Base-by-base conservation (phyloP, 495 filamentous ascomycete genomes). In the Penicillium cataractarum region DNA sequence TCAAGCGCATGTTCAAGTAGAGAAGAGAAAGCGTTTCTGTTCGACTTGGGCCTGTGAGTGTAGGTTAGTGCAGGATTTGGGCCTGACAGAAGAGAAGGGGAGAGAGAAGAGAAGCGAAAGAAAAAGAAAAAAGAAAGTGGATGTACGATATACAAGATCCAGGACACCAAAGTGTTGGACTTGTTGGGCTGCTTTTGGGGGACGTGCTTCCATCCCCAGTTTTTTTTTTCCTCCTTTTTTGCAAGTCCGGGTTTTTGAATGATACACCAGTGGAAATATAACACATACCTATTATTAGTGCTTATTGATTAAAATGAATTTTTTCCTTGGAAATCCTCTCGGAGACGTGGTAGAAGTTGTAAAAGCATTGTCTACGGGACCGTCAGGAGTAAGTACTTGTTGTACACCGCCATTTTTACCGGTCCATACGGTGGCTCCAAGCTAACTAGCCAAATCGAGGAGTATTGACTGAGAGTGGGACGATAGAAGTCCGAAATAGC, bases 231-330 rank as follows among this genome's bases (percentile, higher is more conserved):
- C 40, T 27, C 32, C 52, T 55, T 55, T 58, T 64, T 54, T 53
- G 44, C 48, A 46, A 40, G 55, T 63, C 49, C 35, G 44, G 39
- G 24, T 60, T 67, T 70, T 64, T 39, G 54, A 62, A 73, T 69
- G 70, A 73, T 73, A 73, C 68, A 69, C 70, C 70, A 66, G 52
- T 61, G 48, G 66, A 72, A 71, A 72, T 68, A 72, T 68, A 71
- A 64, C 51, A 67, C 66, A 26, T 50, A 50, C 22, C 46, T 46
- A 22, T 27, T 50, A 15, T 29, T 26, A 71, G 61, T 71, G 69
- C 55, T 71, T 64, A 64, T 63, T 68, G 55, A 61, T 27, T 49
- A 9, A 66, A 65, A 31, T 24, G 42, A 22, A 22, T 21, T 46
- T 46, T 49, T 49, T 50, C 46, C 24, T n/a, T 8, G 24, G 21